Percentiles rank a stretch among this genome's conserved stretches.
phyloP scores from a whole-genome alignment of 2,329 filamentous ascomycete genomes.

The Alternaria ventricosa region DNA sequence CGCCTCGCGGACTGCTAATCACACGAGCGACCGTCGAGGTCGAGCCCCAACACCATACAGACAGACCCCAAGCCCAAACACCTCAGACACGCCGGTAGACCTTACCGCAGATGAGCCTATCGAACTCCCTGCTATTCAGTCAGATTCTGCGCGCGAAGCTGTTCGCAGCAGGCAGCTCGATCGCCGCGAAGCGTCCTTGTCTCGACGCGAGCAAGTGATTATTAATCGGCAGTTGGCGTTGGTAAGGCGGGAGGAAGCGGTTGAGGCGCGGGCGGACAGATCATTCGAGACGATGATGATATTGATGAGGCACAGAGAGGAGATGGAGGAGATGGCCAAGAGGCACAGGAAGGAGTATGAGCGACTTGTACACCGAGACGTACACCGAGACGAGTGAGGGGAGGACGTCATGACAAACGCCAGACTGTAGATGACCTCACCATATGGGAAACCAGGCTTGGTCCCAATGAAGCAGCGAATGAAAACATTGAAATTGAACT shows the following conservation, averaged over 20 bases:
- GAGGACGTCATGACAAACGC: neutral
- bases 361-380: neutral
- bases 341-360: slow-evolving; percentile 9
- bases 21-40: neutral
- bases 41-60: neutral
- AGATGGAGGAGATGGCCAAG: slow-evolving; percentile 2
- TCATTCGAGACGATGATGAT: neutral
- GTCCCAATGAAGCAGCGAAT: neutral
- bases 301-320: slow-evolving; percentile 3
- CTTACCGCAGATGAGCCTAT: neutral
- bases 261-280: neutral
- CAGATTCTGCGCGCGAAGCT: neutral
- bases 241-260: neutral
- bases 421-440: neutral
- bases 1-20: neutral
- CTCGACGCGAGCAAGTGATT: neutral
- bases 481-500: neutral
- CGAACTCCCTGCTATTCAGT: neutral
- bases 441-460: neutral
- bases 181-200: neutral
- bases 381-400: neutral
- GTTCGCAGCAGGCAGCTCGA: neutral
- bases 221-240: neutral
- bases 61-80: neutral
- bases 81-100: neutral